Evolutionary conservation across 768 basidiomycete species (phyloP).

Genomic region (Pleurotus ostreatus): DNA sequence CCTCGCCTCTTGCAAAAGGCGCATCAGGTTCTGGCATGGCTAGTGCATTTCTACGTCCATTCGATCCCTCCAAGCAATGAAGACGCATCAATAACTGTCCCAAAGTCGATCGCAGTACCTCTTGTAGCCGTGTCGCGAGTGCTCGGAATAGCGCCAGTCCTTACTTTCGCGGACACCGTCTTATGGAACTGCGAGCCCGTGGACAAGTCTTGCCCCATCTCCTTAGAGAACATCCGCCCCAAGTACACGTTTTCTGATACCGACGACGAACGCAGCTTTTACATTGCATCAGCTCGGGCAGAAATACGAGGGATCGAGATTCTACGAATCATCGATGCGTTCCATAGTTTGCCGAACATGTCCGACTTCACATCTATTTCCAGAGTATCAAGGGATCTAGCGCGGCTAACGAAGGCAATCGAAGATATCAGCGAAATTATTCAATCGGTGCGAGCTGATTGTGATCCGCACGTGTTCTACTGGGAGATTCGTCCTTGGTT

Average conservation of each 20-base stretch:
- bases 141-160: conserved; percentile 85
- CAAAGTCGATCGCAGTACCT: conserved; percentile 73
- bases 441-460: conserved; percentile 58
- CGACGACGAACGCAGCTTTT: conserved; percentile 83
- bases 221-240: conserved; percentile 71
- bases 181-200: conserved; percentile 84
- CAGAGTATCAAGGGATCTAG: conserved; percentile 71
- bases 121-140: conserved; percentile 69
- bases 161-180: conserved; percentile 95
- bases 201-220: conserved; percentile 53
- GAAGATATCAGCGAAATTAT: conserved; percentile 72
- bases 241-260: conserved; percentile 76
- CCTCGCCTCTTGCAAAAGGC: conserved; percentile 73
- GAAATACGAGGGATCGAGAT: conserved; percentile 88
- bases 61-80: conserved; percentile 49
- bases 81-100: conserved; percentile 51
- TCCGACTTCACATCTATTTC: conserved; percentile 59
- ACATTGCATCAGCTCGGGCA: conserved; percentile 75
- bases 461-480: conserved; percentile 87
- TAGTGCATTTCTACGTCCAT: conserved; percentile 89
- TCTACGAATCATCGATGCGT: conserved; percentile 84
- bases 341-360: conserved; percentile 68
- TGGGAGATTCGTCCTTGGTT: conserved; percentile 92
- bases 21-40: conserved; percentile 85
- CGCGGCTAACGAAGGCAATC: conserved; percentile 62